Conservation (phyloP, 495 filamentous ascomycete species). For the Penicillium cataractarum region DNA sequence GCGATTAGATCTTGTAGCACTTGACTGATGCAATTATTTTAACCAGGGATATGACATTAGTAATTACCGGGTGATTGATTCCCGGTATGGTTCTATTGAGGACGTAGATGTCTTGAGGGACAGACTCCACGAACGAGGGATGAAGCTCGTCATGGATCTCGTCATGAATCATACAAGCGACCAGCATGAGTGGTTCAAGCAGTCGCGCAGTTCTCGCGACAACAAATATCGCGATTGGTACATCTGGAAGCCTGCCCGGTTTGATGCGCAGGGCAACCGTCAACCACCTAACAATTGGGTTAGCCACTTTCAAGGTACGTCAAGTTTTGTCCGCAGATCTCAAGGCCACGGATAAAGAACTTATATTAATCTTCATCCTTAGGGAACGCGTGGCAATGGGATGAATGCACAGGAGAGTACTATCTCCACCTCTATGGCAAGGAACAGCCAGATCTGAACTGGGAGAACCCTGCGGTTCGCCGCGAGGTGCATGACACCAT, state of each 20-base stretch:
- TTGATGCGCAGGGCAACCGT: slow-evolving; percentile 47
- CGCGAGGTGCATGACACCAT: slow-evolving; percentile 45
- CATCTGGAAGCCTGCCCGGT: slow-evolving; percentile 52
- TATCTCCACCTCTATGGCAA: slow-evolving; percentile 51
- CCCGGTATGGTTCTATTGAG: slow-evolving; percentile 52
- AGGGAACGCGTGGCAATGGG: slow-evolving; percentile 50
- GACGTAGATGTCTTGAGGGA: slow-evolving; percentile 58
- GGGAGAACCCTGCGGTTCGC: slow-evolving; percentile 47
- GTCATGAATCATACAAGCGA: slow-evolving; percentile 69
- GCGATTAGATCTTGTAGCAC: background rate
- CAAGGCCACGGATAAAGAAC: background rate
- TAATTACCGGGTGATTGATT: slow-evolving; percentile 60
- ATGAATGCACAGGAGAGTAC: slow-evolving; percentile 49
- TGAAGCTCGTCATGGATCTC: slow-evolving; percentile 65
- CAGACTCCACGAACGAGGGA: slow-evolving; percentile 47
- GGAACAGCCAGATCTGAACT: slow-evolving; percentile 53
- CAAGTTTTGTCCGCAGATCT: background rate
- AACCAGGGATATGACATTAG: slow-evolving; percentile 49
- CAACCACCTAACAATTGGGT: slow-evolving; percentile 59
- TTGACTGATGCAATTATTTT: background rate
- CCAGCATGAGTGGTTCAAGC: slow-evolving; percentile 67
- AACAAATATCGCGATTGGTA: slow-evolving; percentile 55
- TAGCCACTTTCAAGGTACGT: slow-evolving; percentile 31
- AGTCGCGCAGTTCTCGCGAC: slow-evolving; percentile 46
- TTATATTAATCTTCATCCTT: slow-evolving; percentile 11